Percentiles rank a stretch among this genome's conserved stretches.
These are phyloP conservation scores for Manihot esculenta DNA, from an alignment of 441 rosid species.

Conservation along the genomic window DNA sequence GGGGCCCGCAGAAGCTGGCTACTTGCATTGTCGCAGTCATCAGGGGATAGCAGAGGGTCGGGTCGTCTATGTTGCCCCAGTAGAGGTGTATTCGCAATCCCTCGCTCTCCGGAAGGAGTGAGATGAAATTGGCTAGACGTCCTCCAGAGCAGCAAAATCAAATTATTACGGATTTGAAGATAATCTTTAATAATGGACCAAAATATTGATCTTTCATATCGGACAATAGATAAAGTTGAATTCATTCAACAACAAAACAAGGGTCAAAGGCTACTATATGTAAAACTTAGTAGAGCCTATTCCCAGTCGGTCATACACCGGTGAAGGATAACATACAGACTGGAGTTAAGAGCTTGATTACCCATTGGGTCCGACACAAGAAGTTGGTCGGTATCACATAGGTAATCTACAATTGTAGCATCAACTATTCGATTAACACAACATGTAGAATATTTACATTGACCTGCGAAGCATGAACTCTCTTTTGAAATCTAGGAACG, in stretches of 20 bases:
- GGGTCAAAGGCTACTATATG: not conserved
- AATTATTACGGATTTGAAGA: no score
- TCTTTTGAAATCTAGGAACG: not conserved
- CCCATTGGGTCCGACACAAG: not conserved
- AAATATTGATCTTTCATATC: not conserved
- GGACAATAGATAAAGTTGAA: not conserved
- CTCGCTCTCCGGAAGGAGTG: not conserved
- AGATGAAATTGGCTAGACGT: no score
- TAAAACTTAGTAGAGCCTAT: not conserved
- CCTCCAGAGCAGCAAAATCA: not conserved
- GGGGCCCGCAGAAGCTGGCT: no score
- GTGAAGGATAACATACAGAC: not conserved
- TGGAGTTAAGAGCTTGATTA: not conserved
- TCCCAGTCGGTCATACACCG: not conserved
- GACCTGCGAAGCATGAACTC: not conserved
- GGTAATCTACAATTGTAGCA: not conserved
- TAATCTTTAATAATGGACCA: not conserved
- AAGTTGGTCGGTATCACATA: not conserved
- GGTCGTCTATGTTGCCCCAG: no score
- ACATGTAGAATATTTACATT: slow-evolving; percentile 16
- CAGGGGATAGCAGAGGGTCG: no score
- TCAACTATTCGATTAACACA: not conserved
- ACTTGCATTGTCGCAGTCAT: no score
- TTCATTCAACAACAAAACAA: not conserved
- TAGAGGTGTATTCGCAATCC: no score